phyloP scores from a whole-genome alignment of 2,329 filamentous ascomycete species.

The Epichloe coenophiala region DNA sequence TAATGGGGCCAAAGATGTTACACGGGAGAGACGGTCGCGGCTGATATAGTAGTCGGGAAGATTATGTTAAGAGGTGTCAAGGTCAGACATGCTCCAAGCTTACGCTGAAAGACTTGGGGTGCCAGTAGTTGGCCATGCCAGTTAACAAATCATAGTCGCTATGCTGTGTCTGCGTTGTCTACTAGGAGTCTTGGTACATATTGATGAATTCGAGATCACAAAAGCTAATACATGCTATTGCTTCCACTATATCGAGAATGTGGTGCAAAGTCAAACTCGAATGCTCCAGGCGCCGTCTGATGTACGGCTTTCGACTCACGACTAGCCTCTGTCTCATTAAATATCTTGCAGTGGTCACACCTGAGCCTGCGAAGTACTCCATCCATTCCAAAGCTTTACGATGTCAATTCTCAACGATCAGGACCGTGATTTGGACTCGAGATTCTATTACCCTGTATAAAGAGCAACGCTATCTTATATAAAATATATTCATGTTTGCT shows the following conservation, averaged over 20 bases:
- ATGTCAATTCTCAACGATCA: neutral
- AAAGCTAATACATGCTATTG: neutral
- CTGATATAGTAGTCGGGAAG: neutral
- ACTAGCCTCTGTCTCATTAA: neutral
- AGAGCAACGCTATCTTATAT: neutral
- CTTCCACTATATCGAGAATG: neutral
- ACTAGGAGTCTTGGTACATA: neutral
- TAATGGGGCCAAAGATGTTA: conserved; percentile 28
- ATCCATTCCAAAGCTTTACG: neutral
- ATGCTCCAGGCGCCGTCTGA: neutral
- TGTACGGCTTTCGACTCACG: neutral
- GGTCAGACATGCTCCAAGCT: neutral
- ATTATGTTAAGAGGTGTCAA: neutral
- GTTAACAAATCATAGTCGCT: neutral
- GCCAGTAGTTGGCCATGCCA: neutral
- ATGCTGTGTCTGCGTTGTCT: neutral
- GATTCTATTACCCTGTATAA: neutral
- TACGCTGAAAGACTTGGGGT: neutral
- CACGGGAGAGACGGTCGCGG: conserved; percentile 32
- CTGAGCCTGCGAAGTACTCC: too few species aligned
- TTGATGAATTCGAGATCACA: neutral
- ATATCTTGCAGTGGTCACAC: neutral
- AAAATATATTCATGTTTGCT: neutral
- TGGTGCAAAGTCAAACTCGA: neutral
- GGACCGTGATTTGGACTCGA: neutral